These are phyloP conservation scores for Aspergillus glaucus DNA, from an alignment of 2,329 filamentous ascomycete species.

Conservation along the genomic window DNA sequence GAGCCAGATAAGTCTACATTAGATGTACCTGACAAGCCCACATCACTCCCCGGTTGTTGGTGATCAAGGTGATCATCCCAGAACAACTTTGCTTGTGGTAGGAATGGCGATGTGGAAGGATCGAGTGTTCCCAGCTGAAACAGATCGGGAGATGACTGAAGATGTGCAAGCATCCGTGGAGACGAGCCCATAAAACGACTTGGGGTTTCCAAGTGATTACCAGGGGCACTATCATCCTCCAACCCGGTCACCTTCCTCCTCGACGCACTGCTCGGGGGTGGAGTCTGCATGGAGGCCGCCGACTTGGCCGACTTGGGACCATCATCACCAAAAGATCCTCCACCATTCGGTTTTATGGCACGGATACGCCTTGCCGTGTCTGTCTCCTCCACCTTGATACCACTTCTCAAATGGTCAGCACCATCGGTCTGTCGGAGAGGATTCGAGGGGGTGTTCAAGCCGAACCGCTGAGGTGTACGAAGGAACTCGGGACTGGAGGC, in stretches of 20 bases:
- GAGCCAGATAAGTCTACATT: conserved; percentile 19
- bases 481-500: conserved; percentile 42
- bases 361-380: conserved; percentile 30
- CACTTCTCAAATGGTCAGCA: conserved; percentile 11
- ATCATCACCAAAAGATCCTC: conserved; percentile 18
- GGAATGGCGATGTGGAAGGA: conserved; percentile 51
- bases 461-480: conserved; percentile 37
- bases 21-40: conserved; percentile 11
- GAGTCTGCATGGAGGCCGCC: conserved; percentile 52
- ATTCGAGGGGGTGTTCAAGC: conserved; percentile 27
- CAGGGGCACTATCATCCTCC: conserved; percentile 20
- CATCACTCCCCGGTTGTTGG: conserved; percentile 8
- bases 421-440: conserved; percentile 13
- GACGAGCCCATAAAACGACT: conserved; percentile 40
- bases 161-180: conserved; percentile 44
- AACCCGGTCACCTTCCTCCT: conserved; percentile 40
- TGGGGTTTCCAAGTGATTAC: conserved; percentile 38
- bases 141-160: conserved; percentile 54
- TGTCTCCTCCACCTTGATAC: conserved; percentile 21
- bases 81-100: conserved; percentile 49
- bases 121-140: conserved; percentile 49
- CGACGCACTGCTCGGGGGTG: conserved; percentile 54
- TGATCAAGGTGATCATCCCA: conserved; percentile 39
- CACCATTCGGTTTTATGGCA: conserved; percentile 20
- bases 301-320: conserved; percentile 33